Evolutionary conservation across 208 protist species (phyloP), one percentile per base, ranked within the genome.

Genomic region (Wallacemonas collosoma): DNA sequence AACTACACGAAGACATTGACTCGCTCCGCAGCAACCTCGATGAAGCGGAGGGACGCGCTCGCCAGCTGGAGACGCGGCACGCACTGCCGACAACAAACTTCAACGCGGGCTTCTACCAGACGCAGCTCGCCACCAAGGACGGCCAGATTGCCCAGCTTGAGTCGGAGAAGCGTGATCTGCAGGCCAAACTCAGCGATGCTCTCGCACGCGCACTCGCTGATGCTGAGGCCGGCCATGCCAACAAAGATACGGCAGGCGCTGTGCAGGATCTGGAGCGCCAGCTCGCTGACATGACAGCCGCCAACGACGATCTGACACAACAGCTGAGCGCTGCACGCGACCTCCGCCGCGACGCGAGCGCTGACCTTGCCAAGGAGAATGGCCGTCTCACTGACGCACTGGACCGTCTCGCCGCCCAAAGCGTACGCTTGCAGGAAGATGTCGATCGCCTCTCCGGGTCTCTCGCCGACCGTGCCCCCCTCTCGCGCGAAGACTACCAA

Each of bases 11-110:
- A 14, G 66, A 78, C n/a, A 63, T 71, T 5, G 17, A 44, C 12
- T 53, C 76, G 12, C 75, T 87, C 38, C 77, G 75, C 26, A 69
- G 73, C 26, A 53, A 73, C 44, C 65, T 87, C 12, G 78, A 79
- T 39, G 48, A 68, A 1, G 67, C 72, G 5, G 71, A 82, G 67
- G 69, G 76, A 8, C 58, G 81, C 26, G 65, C 57, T 36, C 56
- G 68, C 14, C 73, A 72, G 45, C 7, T 80, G 38, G n/a, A 65
- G 14, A 54, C 65, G 35, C 50, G 67, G 38, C 62, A 79, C 38
- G 68, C 73, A 1, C 63, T 73, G 45, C 45, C 43, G 26, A 3
- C 53, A 14, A 38, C 54, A 35, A 3, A 3, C 11, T 26, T 35
- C 56, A 53, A 57, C 68, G 45, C 43, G 8, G 43, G 8, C 45